Evolutionary conservation across 192 early-diverging fungal species (phyloP), one percentile per base, ranked within the genome.

Genomic region (Gryganskiella cystojenkinii): DNA sequence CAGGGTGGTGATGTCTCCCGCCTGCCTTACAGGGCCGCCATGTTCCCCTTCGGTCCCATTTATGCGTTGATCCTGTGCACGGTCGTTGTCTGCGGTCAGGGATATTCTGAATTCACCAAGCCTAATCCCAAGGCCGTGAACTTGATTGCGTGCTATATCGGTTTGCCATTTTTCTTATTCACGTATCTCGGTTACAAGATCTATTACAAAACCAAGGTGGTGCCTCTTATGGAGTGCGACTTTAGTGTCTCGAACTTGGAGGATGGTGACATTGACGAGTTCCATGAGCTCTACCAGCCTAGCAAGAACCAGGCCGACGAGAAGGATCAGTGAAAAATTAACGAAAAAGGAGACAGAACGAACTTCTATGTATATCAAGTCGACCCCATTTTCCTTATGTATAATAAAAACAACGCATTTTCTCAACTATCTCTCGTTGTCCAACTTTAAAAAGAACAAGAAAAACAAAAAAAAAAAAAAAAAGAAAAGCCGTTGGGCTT

Each of bases 31-130:
- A 71, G 69, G 22, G 90, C 96, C 4, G 85, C 89, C 1, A 82
- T 93, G 47, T 95, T 88, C 68, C 94, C 95, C 0, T 92, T 84
- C 54, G 90, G 92, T 3, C 90, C 91, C 13, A 85, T 92, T 33
- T 89, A 92, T 51, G 88, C 94, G 4, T 74, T 94, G 45, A 46
- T 87, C 3, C 71, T 95, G 49, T 88, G 91, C 25, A 66, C 75
- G 3, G 80, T 92, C 31, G 89, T 92, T 14, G 83, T 91, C 17
- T 79, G 84, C 33, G 87, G 89, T 17, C 88, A 92, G 50, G 88
- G 89, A 4, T 90, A 87, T 59, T 84, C 85, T 4, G 86, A 86
- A 24, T 85, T 84, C 70, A 83, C 80, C 20, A 82, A 89, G 86
- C 14, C 88, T 28, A 27, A 90, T 25, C 82, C 89, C 24, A 80